Percentiles rank a stretch among this genome's conserved stretches.
phyloP scores from a whole-genome alignment of 176 grass and related monocot genomes.

The Leersia perrieri region DNA sequence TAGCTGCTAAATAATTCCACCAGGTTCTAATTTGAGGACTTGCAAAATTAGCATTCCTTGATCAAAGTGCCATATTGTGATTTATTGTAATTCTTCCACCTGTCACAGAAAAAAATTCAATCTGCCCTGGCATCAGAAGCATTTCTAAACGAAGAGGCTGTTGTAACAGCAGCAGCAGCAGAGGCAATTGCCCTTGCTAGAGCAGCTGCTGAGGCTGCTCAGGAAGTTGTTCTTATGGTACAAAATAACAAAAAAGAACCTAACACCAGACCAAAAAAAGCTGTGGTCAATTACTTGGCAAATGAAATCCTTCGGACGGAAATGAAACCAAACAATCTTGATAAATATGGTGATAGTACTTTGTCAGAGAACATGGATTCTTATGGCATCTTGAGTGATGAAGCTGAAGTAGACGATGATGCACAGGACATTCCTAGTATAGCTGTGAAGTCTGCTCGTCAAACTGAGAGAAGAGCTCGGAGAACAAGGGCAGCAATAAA shows the following conservation, averaged over 20 bases:
- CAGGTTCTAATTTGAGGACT: neutral
- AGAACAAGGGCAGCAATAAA: slow-evolving; percentile 53
- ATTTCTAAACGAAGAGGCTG: slow-evolving; percentile 47
- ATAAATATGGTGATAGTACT: slow-evolving; percentile 26
- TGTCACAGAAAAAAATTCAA: slow-evolving; percentile 36
- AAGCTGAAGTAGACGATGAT: slow-evolving; percentile 20
- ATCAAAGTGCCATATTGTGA: neutral
- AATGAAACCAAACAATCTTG: neutral
- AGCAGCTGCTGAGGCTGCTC: slow-evolving; percentile 52
- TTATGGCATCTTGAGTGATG: slow-evolving; percentile 14
- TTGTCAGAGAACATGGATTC: slow-evolving; percentile 15
- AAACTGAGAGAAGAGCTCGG: slow-evolving; percentile 51
- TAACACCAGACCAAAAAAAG: slow-evolving; percentile 14
- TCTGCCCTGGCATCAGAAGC: slow-evolving; percentile 39
- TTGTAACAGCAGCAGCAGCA: slow-evolving; percentile 46
- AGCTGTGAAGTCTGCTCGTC: slow-evolving; percentile 58
- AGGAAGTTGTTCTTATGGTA: slow-evolving; percentile 39
- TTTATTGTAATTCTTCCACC: neutral
- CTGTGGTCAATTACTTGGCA: slow-evolving; percentile 19
- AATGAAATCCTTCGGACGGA: slow-evolving; percentile 47
- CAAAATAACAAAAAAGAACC: slow-evolving; percentile 18
- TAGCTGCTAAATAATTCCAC: neutral
- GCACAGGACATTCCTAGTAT: slow-evolving; percentile 17
- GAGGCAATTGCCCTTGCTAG: slow-evolving; percentile 63
- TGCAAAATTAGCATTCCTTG: slow-evolving; percentile 3